Base-by-base conservation (phyloP, 768 basidiomycete species). In the Pisolithus orientalis region DNA sequence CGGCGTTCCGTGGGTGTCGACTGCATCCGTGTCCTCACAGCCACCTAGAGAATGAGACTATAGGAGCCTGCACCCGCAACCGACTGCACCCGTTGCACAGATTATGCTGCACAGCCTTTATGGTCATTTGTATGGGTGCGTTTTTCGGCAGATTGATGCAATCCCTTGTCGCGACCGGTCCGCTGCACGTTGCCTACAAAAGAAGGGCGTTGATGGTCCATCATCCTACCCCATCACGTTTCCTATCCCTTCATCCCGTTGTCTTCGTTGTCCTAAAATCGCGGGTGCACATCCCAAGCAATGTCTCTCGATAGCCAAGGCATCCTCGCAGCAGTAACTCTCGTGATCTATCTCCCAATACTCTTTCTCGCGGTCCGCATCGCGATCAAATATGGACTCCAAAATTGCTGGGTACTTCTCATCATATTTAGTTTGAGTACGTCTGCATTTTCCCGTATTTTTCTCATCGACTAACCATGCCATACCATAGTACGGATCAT, bases 391-490 rank as follows among this genome's bases (percentile, higher is more conserved):
- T 81, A 86, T 71, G 80, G 76, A 38, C 65, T 78, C 52, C 77
- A 83, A 63, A 80, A 75, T 29, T 85, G 83, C 53, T 88, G 83
- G 83, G 64, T 86, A n/a, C 78, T 80, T 56, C 72, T 87, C n/a
- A 71, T 79, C 43, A 66, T 84, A 11, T 84, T 87, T 55, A 75
- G 83, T 10, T 55, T 77, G 42, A 65, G 84, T 84, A 55, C 62
- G 80, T 71, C 11, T 39, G 10, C 34, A 2, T 3, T 25, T 32
- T 7, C 37, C 25, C 47, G 34, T 6, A 29, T 6, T 6, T 27
- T n/a, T 48, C 38, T 17, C 8, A 17, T 48, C 47, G 42, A 46
- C 53, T 55, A 40, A 53, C 27, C 38, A 28, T 50, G 51, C 42
- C 31, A 49, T 47, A 87, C 42, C 31, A 49, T 47, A 87, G 86